Percentiles rank a stretch among this genome's conserved stretches.
These are phyloP conservation scores for Diaporthe aspalathi DNA, from an alignment of 2,329 filamentous ascomycete genomes.

Conservation along the genomic window DNA sequence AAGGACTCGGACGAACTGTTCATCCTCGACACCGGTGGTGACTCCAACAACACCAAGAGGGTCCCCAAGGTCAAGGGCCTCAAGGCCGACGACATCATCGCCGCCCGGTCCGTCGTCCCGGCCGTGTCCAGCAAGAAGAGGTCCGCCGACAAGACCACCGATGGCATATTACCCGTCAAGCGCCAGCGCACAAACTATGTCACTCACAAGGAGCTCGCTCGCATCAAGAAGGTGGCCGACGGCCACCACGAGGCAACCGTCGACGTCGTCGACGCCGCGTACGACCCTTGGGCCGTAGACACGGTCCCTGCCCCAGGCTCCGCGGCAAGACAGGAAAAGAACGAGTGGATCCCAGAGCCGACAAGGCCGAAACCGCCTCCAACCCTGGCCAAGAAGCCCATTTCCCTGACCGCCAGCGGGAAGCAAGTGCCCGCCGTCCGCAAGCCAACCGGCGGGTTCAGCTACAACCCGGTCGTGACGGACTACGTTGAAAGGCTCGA, in stretches of 20 bases:
- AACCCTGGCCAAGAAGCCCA: constrained; percentile 80
- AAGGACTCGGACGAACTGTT: constrained; percentile 87
- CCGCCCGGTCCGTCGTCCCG: constrained; percentile 83
- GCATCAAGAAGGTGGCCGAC: constrained; percentile 83
- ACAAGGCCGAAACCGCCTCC: constrained; percentile 69
- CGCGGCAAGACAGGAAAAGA: constrained; percentile 65
- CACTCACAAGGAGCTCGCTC: constrained; percentile 83
- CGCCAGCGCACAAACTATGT: constrained; percentile 82
- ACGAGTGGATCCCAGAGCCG: constrained; percentile 30
- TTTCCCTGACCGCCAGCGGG: constrained; percentile 85
- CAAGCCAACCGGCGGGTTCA: constrained; percentile 83
- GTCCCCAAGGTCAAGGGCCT: constrained; percentile 79
- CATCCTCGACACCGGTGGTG: constrained; percentile 80
- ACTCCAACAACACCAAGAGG: constrained; percentile 72
- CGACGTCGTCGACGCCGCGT: constrained; percentile 70
- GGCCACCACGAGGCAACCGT: constrained; percentile 70
- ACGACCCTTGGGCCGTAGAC: constrained; percentile 79
- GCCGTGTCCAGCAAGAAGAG: constrained; percentile 85
- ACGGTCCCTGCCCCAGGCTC: constrained; percentile 44
- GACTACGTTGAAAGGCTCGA: constrained; percentile 85
- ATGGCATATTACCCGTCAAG: constrained; percentile 81
- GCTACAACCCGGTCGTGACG: constrained; percentile 90
- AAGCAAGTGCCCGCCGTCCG: constrained; percentile 82
- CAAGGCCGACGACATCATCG: constrained; percentile 92
- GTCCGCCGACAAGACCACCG: constrained; percentile 73